Base-by-base conservation (phyloP, 2,329 filamentous ascomycete species). In the Penicillium sp. region DNA sequence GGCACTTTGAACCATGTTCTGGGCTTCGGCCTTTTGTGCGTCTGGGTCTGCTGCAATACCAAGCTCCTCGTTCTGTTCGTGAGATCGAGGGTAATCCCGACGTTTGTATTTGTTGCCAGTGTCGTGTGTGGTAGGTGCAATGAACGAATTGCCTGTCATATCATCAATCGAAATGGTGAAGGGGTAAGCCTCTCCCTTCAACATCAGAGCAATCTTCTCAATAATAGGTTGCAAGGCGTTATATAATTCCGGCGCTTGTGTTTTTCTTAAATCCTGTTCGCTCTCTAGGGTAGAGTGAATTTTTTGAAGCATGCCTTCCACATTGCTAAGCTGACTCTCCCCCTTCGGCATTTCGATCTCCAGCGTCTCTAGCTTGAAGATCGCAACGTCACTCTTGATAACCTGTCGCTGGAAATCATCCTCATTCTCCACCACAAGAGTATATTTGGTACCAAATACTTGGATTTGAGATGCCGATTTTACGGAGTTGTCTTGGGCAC, bases 121-220 rank as follows among this genome's bases (percentile, higher is more conserved):
- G 60, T 86, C 83, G 26, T 74, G 66, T 60, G 90, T 83, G 62
- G 91, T 88, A 14, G 94, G 94, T 48, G 95, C 88, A 66, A 99
- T 96, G 82, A 92, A 97, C 2, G 91, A 96, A 80, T 99, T 99
- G 55, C 94, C 94, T 0, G 92, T 89, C 2, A 90, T 89, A 70
- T 99, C 94, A 70, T 99, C 91, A 48, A 97, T 79, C 42, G 85
- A 88, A 49, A 99, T 76, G 51, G 90, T 88, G 81, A 99, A 97
- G 23, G 94, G 94, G 69, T 96, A 92, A 6, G 81, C 81, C 26
- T 87, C 81, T 50, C 91, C 89, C 2, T 83, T 82, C 9, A 96
- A 75, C 85, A 97, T 96, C 55, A 87, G 83, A 58, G 84, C 82
- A 14, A 91, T 82, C 64, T 86, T 88, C 46, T 82, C 73, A 59